Conservation (phyloP, 2,329 filamentous ascomycete genomes). For the Colletotrichum tabaci region DNA sequence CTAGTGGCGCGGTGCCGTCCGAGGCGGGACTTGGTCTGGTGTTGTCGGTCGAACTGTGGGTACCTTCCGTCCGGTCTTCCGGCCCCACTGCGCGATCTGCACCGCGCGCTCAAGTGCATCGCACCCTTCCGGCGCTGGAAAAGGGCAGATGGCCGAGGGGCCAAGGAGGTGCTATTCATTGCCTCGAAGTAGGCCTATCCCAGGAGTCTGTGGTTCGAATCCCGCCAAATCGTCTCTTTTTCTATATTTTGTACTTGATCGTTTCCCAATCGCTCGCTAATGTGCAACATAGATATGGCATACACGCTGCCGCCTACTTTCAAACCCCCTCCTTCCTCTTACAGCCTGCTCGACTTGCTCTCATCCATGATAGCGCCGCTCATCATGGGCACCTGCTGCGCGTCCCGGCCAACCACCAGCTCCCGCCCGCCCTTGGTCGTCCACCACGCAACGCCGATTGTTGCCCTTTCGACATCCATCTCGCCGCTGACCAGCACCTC, state of each 20-base stretch:
- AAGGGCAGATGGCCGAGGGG: not conserved
- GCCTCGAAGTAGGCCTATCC: not conserved
- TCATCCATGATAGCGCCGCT: conserved; percentile 65
- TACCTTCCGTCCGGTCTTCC: conserved; percentile 6
- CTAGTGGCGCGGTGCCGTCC: not conserved
- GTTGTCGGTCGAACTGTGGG: not conserved
- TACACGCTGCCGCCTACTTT: not conserved
- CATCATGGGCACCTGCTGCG: conserved; percentile 60
- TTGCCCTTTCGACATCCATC: conserved; percentile 88
- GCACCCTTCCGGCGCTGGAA: not conserved
- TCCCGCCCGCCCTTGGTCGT: conserved; percentile 71
- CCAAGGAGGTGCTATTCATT: not conserved
- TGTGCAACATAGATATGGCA: not conserved
- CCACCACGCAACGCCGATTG: conserved; percentile 90
- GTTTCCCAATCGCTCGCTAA: not conserved
- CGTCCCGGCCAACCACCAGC: conserved; percentile 56
- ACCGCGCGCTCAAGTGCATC: not conserved
- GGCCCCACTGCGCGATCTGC: not conserved
- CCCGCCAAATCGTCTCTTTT: not conserved
- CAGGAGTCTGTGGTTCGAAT: not conserved
- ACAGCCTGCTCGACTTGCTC: conserved; percentile 55
- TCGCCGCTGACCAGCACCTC: conserved; percentile 85
- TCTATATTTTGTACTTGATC: not conserved
- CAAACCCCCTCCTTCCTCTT: conserved; percentile 31
- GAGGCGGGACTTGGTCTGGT: not conserved